A percentile compares a stretch with the other conserved stretches of the same genome.
These are phyloP conservation scores for Trichoderma oligosporum DNA, from an alignment of 2,329 filamentous ascomycete species.

Conservation along the genomic window DNA sequence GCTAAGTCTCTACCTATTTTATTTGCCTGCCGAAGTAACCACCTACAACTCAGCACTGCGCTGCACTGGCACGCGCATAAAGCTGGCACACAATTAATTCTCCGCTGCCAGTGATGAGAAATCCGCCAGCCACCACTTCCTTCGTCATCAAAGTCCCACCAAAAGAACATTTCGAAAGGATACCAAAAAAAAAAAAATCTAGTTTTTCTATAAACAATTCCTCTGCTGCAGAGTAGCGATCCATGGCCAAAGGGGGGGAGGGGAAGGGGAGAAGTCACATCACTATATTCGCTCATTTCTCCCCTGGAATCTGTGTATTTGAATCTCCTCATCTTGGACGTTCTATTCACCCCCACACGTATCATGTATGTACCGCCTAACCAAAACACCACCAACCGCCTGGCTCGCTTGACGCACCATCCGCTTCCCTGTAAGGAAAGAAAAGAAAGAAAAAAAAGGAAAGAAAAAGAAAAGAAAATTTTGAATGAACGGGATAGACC, in stretches of 20 bases:
- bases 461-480: not conserved
- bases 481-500: not conserved
- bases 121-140: slow-evolving; percentile 9
- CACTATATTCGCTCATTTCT: slow-evolving; percentile 14
- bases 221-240: not conserved
- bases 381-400: slow-evolving; percentile 20
- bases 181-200: not conserved
- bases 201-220: not conserved
- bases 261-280: not conserved
- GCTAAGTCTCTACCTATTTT: not conserved
- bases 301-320: slow-evolving; percentile 4
- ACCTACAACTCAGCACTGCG: not conserved
- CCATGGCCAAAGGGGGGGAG: not conserved
- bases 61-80: slow-evolving; percentile 8
- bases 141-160: not conserved
- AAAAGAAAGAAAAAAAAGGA: not conserved
- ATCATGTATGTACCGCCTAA: slow-evolving; percentile 17
- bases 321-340: slow-evolving; percentile 3
- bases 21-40: not conserved
- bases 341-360: slow-evolving; percentile 16
- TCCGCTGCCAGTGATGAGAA: slow-evolving; percentile 3
- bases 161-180: not conserved
- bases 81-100: slow-evolving; percentile 18
- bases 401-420: slow-evolving; percentile 8
- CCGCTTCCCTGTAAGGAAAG: not conserved